Conservation (phyloP, 2,329 filamentous ascomycete species). For the Parascedosporium putredinis region DNA sequence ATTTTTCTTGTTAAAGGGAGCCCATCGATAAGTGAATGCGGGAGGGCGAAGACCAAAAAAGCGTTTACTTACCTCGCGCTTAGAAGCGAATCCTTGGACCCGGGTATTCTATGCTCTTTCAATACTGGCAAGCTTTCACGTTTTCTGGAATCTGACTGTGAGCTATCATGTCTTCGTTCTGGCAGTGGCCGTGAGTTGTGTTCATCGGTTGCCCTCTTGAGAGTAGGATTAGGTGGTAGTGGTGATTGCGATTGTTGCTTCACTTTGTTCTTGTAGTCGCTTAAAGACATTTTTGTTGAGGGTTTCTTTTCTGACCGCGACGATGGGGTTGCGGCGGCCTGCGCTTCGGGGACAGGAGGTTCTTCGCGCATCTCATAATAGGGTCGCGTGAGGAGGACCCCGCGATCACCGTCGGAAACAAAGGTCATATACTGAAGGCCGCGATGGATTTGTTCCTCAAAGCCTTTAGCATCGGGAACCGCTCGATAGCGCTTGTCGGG, state of each 20-base stretch:
- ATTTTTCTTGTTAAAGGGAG: background rate
- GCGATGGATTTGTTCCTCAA: slow-evolving; percentile 38
- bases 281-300: slow-evolving; percentile 41
- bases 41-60: no score
- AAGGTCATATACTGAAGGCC: slow-evolving; percentile 48
- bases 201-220: slow-evolving; percentile 19
- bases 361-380: slow-evolving; percentile 49
- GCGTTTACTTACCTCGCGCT: background rate
- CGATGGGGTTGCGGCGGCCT: slow-evolving; percentile 17
- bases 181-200: slow-evolving; percentile 7
- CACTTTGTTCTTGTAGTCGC: slow-evolving; percentile 50
- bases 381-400: slow-evolving; percentile 44
- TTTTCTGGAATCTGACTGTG: background rate
- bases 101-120: background rate
- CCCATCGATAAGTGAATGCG: no score
- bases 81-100: background rate
- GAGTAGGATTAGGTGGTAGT: slow-evolving; percentile 24
- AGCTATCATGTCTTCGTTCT: slow-evolving; percentile 1
- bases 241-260: slow-evolving; percentile 21
- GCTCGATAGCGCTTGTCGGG: slow-evolving; percentile 36
- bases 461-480: slow-evolving; percentile 28
- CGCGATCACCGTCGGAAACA: slow-evolving; percentile 46
- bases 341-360: slow-evolving; percentile 27
- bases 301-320: slow-evolving; percentile 36
- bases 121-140: background rate